Percentiles rank a stretch among this genome's conserved stretches.
Conservation (phyloP, 345 rosid genomes). For the Geranium rotundifolium region DNA sequence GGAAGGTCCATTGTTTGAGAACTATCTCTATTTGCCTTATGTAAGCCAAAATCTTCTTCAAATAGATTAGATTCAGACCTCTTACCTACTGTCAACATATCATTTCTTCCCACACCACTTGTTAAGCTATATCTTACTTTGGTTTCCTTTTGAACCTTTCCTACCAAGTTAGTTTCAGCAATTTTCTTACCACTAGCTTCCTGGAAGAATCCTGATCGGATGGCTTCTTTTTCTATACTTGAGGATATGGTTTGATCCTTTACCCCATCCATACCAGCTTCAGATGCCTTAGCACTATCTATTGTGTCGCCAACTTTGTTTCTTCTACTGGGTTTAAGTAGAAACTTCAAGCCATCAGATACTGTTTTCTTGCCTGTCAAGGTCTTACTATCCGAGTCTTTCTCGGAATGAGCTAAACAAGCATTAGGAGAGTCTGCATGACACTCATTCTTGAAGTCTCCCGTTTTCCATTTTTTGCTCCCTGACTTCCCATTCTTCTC, state of each 20-base stretch:
- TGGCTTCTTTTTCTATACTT: too few relatives aligned
- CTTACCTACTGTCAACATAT: background rate
- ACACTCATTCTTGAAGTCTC: conserved; percentile 10
- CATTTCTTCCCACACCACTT: background rate
- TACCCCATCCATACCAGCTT: conserved; percentile 2
- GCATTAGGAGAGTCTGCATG: conserved; percentile 7
- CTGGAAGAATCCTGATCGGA: too few relatives aligned
- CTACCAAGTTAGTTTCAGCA: background rate
- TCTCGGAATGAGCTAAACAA: conserved; percentile 2
- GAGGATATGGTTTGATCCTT: too few relatives aligned
- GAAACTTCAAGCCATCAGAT: conserved; percentile 9
- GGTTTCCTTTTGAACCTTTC: background rate
- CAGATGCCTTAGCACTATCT: conserved; percentile 16
- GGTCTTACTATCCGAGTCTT: conserved; percentile 12
- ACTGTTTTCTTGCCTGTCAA: conserved; percentile 14
- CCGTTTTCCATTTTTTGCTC: conserved; percentile 17
- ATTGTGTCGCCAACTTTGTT: conserved; percentile 9
- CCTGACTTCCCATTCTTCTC: conserved; percentile 24
- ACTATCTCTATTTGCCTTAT: background rate
- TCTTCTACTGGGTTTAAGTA: conserved; percentile 9
- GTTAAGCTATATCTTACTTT: background rate
- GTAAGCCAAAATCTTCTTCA: background rate
- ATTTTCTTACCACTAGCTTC: background rate
- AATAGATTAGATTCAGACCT: background rate
- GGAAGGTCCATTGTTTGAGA: background rate